A percentile compares a stretch with the other conserved stretches of the same genome.
phyloP scores from a whole-genome alignment of 2,329 filamentous ascomycete species.

The Diaporthe sp. region DNA sequence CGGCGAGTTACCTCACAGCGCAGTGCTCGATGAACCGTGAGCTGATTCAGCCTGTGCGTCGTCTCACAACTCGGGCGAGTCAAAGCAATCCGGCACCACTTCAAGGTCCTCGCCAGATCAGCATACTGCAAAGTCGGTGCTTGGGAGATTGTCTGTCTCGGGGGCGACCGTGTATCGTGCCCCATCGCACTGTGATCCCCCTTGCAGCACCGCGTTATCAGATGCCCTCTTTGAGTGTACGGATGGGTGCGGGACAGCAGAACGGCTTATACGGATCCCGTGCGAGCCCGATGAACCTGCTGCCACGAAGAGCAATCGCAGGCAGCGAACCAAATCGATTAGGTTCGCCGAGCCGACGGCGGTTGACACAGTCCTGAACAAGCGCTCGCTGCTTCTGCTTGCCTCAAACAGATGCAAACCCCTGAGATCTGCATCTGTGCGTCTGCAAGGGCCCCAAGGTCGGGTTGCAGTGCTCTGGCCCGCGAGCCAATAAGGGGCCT shows the following conservation, averaged over 20 bases:
- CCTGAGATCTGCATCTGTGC: slow-evolving; percentile 33
- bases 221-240: not conserved
- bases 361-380: slow-evolving; percentile 5
- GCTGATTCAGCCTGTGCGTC: slow-evolving; percentile 25
- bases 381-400: slow-evolving; percentile 23
- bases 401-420: slow-evolving; percentile 30
- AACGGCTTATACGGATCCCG: slow-evolving; percentile 5
- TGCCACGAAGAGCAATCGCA: not conserved
- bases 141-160: slow-evolving; percentile 31
- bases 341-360: slow-evolving; percentile 2
- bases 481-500: slow-evolving; percentile 37
- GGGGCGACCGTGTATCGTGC: not conserved
- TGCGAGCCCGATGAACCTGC: not conserved
- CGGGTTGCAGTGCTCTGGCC: slow-evolving; percentile 27
- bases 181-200: slow-evolving; percentile 6
- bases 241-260: not conserved
- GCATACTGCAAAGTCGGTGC: not conserved
- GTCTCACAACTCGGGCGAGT: slow-evolving; percentile 24
- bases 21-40: not conserved
- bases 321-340: not conserved
- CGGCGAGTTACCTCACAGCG: not conserved
- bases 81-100: slow-evolving; percentile 11
- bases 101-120: slow-evolving; percentile 5
- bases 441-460: slow-evolving; percentile 25
- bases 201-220: slow-evolving; percentile 20